Evolutionary conservation across 768 basidiomycete species (phyloP), one percentile per base, ranked within the genome.

Genomic region (Pleurotus giganteus): DNA sequence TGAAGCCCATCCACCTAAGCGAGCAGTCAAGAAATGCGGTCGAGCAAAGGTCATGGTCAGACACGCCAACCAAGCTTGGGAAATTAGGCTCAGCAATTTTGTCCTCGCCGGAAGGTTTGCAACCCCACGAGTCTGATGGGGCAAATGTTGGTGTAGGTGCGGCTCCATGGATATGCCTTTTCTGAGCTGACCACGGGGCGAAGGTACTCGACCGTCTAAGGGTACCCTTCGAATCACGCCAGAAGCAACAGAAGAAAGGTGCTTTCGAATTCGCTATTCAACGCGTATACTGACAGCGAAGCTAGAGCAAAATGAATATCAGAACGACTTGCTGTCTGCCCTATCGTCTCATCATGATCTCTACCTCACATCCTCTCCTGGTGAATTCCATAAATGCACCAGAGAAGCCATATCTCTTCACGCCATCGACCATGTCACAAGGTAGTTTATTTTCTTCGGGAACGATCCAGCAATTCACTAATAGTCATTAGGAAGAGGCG

Each of bases 341-440:
- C 71, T 90, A 26, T 84, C 80, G 29, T 78, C 84, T 1, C 78
- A 93, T 55, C 77, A 83, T 58, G 96, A 99, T 64, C 62, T 98
- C 17, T 91, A 89, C 64, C 64, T 90, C 26, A 77, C 93, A 19
- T 80, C 82, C 5, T 74, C 84, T 31, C 71, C 82, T n/a, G 72
- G 86, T 46, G 86, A 88, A 12, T 73, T 81, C n/a, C 82, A 86
- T 53, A 79, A 80, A 63, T 67, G 69, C 17, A 74, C 83, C 15
- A 80, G 91, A 36, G 85, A 93, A 65, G 84, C 83, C 1, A 78
- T 86, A 2, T 74, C 90, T 2, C 70, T 96, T 3, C 95, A 98
- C 67, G 82, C 83, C 2, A 68, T 98, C 51, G 93, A 97, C 63
- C 97, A 99, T 71, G 79, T 95, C 53, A 82, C 85, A 52, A 97